Evolutionary conservation across 202 grass and related monocot genomes (phyloP).

Genomic region (Zizania palustris): DNA sequence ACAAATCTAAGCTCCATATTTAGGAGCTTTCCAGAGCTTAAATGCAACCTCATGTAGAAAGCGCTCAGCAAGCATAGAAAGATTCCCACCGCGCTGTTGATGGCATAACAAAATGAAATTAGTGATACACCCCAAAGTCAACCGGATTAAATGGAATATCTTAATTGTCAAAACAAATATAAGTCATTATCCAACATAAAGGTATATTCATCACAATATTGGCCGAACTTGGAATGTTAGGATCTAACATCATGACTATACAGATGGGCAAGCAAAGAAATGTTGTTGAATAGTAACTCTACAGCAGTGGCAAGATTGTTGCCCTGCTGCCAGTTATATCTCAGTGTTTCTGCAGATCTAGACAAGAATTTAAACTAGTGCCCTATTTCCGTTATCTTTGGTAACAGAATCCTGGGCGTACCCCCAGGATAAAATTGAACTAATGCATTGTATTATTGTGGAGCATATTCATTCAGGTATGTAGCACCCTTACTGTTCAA

Average conservation of each 20-base stretch:
- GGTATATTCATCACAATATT: neutral
- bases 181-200: neutral
- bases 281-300: neutral
- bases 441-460: neutral
- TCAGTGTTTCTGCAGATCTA: neutral
- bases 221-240: neutral
- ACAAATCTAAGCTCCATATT: conserved; percentile 76
- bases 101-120: conserved; percentile 23
- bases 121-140: neutral
- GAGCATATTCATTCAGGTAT: conserved; percentile 2
- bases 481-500: neutral
- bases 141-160: neutral
- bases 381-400: too few relatives aligned
- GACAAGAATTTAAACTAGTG: neutral
- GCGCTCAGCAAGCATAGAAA: conserved; percentile 74
- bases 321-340: neutral
- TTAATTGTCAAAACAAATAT: neutral
- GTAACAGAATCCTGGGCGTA: too few relatives aligned
- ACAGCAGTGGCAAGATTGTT: neutral
- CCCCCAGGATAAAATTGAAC: too few relatives aligned
- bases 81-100: conserved; percentile 59
- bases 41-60: conserved; percentile 94
- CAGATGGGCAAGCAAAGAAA: neutral
- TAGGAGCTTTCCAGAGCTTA: conserved; percentile 94
- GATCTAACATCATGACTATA: neutral